These are phyloP conservation scores for Marsdenia floribunda DNA, from an alignment of 257 asterid genomes.

Conservation along the genomic window DNA sequence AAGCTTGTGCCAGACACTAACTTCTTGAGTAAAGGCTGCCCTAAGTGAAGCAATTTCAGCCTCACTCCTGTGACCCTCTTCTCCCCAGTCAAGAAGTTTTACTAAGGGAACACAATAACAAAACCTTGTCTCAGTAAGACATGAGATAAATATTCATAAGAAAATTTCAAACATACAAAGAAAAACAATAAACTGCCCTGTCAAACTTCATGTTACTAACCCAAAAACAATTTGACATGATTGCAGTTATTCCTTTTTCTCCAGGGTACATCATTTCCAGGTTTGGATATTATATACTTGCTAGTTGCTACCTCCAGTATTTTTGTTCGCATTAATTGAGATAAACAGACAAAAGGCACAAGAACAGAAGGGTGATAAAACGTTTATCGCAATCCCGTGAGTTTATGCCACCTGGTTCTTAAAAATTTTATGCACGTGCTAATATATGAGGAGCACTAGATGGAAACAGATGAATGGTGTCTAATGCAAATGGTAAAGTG, in stretches of 20 bases:
- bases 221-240: neutral
- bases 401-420: neutral
- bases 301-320: too few relatives aligned
- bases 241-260: neutral
- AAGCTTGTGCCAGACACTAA: constrained; percentile 86
- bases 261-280: neutral
- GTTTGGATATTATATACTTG: neutral
- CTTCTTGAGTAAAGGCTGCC: constrained; percentile 80
- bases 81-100: constrained; percentile 88
- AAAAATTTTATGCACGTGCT: constrained; percentile 5
- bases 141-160: neutral
- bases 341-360: neutral
- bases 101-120: constrained; percentile 34
- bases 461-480: neutral
- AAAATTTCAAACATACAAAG: neutral
- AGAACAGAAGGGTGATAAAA: neutral
- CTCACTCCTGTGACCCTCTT: constrained; percentile 64
- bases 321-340: neutral
- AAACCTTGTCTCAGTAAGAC: constrained; percentile 1
- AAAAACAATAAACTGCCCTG: neutral
- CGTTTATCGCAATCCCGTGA: constrained; percentile 14
- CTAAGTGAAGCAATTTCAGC: constrained; percentile 60
- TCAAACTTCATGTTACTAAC: neutral
- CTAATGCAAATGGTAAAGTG: neutral
- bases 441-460: neutral